Evolutionary conservation across 2,329 filamentous ascomycete genomes (phyloP).

Genomic region (Pyrenophora seminiperda): DNA sequence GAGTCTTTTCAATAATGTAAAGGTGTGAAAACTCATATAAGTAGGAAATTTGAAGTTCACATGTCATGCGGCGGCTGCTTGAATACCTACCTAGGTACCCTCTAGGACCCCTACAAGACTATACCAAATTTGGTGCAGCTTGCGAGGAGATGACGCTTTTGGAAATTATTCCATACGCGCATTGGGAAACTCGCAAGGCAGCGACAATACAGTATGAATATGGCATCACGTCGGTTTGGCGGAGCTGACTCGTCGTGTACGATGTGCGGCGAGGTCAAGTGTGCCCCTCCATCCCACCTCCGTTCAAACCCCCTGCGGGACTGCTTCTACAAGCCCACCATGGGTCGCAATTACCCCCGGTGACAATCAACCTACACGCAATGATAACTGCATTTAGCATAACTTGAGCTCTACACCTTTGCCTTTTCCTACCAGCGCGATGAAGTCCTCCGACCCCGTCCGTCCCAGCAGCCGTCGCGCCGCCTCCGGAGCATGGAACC

Average conservation of each 20-base stretch:
- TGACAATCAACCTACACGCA: neutral
- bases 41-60: neutral
- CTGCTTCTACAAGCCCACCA: conserved; percentile 12
- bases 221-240: neutral
- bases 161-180: neutral
- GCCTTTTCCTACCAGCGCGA: conserved; percentile 8
- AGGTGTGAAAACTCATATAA: neutral
- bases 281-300: conserved; percentile 33
- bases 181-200: neutral
- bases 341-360: conserved; percentile 7
- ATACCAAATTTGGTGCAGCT: conserved; percentile 9
- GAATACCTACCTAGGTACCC: neutral
- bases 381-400: neutral
- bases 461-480: conserved; percentile 46
- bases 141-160: conserved; percentile 10
- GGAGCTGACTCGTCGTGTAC: neutral
- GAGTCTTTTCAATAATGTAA: too few species aligned
- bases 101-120: conserved; percentile 3
- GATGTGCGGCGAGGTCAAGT: conserved; percentile 14
- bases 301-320: conserved; percentile 30
- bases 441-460: conserved; percentile 40
- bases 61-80: conserved; percentile 4
- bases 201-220: neutral
- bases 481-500: conserved; percentile 47
- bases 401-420: neutral